Base-by-base conservation (phyloP, 306 rosid genomes). In the Citrullus colocynthis region DNA sequence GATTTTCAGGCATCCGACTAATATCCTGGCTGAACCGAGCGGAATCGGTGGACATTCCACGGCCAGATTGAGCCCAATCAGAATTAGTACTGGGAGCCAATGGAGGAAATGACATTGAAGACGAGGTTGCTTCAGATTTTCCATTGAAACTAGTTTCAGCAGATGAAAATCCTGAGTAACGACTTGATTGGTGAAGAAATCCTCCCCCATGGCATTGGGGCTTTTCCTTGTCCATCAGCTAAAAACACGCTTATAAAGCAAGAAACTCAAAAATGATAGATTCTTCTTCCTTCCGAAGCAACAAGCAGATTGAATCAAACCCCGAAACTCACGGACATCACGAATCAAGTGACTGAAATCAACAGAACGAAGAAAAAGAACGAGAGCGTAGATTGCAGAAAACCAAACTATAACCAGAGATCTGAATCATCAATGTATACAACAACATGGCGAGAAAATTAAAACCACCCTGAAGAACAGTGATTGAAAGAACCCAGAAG, bases 1-100 rank as follows among this genome's bases (percentile, higher is more conserved):
- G 98, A 82, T 88, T 90, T 82, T 91, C 98, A 34, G 95, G 90
- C 98, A 94, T 94, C 83, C 88, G 78, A 86, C 94, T 94, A 80
- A 94, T 89, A 85, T 94, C 98, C 76, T 94, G 94, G 86, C 98
- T 94, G 78, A 91, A 94, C 13, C 77, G 87, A 93, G 85, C 80
- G 63, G 88, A 85, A 42, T 91, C 91, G 2, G 80, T 21, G 16
- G 85, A 69, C 78, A 84, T 78, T 52, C 87, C 93, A 79, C 83
- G 90, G n/a, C 89, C 91, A 79, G 86, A 90, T 70, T 81, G 90
- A 77, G 82, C 82, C 7, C 84, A 60, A 16, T 93, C 97, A 15
- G 88, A 66, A 56, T 84, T 82, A 24, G 81, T 79, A 81, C 87
- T 90, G 0, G 93, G 86, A 76, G 77, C 87, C 87, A 88, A 56